phyloP scores from a whole-genome alignment of 164 flowering plant species.

The Tinospora cordifolia region DNA sequence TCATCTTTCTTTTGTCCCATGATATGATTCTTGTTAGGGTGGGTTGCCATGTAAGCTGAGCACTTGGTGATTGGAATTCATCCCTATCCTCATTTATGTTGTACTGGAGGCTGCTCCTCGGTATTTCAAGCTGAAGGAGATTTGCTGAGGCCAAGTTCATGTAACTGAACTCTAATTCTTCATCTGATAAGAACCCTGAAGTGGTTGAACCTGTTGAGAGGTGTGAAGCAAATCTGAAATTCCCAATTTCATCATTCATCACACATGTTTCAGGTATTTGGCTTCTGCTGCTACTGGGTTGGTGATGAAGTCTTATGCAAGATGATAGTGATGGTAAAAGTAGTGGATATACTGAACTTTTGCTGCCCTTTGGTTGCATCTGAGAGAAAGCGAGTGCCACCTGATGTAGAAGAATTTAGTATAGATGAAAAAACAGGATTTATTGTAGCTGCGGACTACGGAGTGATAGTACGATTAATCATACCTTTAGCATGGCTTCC shows the following conservation, averaged over 20 bases:
- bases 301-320: conserved; percentile 16
- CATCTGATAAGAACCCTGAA: conserved; percentile 12
- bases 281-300: conserved; percentile 1
- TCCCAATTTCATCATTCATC: conserved; percentile 1
- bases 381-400: conserved; percentile 12
- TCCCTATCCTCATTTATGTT: conserved; percentile 4
- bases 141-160: conserved; percentile 15
- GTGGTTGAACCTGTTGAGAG: conserved; percentile 9
- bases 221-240: conserved; percentile 8
- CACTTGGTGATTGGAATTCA: not conserved
- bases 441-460: not conserved
- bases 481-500: conserved; percentile 18
- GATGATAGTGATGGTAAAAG: conserved; percentile 17
- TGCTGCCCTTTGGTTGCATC: conserved; percentile 10
- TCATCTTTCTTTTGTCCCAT: conserved; percentile 91
- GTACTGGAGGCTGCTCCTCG: not conserved
- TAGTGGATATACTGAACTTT: conserved; percentile 12
- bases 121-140: conserved; percentile 8
- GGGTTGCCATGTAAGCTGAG: conserved; percentile 4
- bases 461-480: not conserved
- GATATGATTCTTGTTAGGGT: conserved; percentile 44
- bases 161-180: conserved; percentile 19
- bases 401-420: conserved; percentile 8
- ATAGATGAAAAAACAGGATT: not conserved
- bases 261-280: not conserved